A percentile compares a stretch with the other conserved stretches of the same genome.
Evolutionary conservation across 352 stramenopile genomes (phyloP).

Genomic region (Peronosclerospora sorghi): DNA sequence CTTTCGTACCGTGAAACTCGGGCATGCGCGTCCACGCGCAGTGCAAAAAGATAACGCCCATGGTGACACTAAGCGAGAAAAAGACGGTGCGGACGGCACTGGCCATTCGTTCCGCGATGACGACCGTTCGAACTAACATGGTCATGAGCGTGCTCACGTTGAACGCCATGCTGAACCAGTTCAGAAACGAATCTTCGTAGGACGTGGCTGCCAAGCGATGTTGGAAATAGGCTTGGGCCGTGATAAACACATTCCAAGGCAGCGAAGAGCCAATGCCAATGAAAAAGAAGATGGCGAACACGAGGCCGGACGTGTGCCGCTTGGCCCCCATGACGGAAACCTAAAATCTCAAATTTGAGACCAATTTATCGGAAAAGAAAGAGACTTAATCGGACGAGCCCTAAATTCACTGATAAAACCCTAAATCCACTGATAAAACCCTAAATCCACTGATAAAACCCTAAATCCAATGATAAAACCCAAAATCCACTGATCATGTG

Average conservation of each 20-base stretch:
- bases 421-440: too few relatives aligned
- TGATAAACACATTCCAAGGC: slow-evolving; percentile 85
- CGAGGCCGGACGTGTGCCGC: slow-evolving; percentile 22
- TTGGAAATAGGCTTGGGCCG: slow-evolving; percentile 69
- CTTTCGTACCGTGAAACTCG: slow-evolving; percentile 37
- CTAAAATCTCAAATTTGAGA: too few relatives aligned
- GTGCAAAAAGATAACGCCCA: slow-evolving; percentile 60
- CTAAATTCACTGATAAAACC: too few relatives aligned
- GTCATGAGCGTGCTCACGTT: slow-evolving; percentile 69
- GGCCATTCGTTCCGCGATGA: slow-evolving; percentile 50
- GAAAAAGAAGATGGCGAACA: slow-evolving; percentile 72
- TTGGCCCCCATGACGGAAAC: slow-evolving; percentile 19
- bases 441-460: too few relatives aligned
- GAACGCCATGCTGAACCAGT: slow-evolving; percentile 80
- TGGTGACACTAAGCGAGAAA: slow-evolving; percentile 52
- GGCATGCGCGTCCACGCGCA: slow-evolving; percentile 62
- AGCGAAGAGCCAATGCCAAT: slow-evolving; percentile 64
- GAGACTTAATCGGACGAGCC: too few relatives aligned
- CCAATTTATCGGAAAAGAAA: too few relatives aligned
- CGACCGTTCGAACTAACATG: slow-evolving; percentile 59
- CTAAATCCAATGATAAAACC: too few relatives aligned
- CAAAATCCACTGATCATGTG: too few relatives aligned
- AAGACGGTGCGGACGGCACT: slow-evolving; percentile 50
- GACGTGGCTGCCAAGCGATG: slow-evolving; percentile 41
- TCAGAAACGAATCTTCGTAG: slow-evolving; percentile 75